These are phyloP conservation scores for Elongisporangium prolatum DNA, from an alignment of 352 stramenopile species.

Conservation along the genomic window DNA sequence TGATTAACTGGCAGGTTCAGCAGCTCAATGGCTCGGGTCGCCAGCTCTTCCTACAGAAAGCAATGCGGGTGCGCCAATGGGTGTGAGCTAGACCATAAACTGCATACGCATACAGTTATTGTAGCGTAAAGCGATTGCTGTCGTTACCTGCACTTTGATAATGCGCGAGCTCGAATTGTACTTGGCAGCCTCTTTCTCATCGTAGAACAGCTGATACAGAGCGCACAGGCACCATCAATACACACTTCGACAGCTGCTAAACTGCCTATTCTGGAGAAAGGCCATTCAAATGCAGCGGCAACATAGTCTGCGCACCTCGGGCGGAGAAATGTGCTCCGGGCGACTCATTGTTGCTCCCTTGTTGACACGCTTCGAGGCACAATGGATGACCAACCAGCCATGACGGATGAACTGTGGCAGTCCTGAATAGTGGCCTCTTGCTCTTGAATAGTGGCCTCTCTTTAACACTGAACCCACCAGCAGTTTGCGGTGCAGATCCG, in stretches of 20 bases:
- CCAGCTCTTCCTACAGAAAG: conserved; percentile 83
- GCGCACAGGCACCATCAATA: not conserved
- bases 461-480: not conserved
- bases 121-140: not conserved
- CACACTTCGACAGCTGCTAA: not conserved
- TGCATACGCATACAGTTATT: not conserved
- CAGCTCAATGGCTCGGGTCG: conserved; percentile 96
- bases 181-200: conserved; percentile 90
- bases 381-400: conserved; percentile 14
- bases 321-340: conserved; percentile 81
- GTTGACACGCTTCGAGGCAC: conserved; percentile 12
- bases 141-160: conserved; percentile 86
- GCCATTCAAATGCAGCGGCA: not conserved
- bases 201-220: conserved; percentile 81
- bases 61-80: not conserved
- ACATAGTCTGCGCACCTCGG: conserved; percentile 44
- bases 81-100: not conserved
- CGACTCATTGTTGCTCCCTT: conserved; percentile 59
- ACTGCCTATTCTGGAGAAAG: not conserved
- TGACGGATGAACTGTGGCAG: not conserved
- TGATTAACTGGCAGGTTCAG: conserved; percentile 89
- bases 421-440: not conserved
- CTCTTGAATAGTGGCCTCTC: not conserved
- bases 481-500: not conserved
- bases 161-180: conserved; percentile 93